A percentile compares a stretch with the other conserved stretches of the same genome.
Conservation (phyloP, 352 stramenopile genomes). For the Phytophthora podocarpi region DNA sequence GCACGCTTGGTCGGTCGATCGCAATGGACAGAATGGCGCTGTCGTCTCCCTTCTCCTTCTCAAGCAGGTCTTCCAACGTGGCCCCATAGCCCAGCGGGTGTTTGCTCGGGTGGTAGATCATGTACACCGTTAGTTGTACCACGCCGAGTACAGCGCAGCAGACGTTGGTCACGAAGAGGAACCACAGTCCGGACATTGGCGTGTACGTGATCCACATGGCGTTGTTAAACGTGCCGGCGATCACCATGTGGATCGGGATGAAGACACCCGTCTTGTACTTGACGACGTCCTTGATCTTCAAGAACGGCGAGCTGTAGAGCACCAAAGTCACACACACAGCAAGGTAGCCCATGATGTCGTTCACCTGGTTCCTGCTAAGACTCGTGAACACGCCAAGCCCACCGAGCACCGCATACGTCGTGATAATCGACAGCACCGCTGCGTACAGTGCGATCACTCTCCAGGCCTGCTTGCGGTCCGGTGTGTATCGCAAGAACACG, state of each 20-base stretch:
- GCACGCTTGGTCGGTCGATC: constrained; percentile 22
- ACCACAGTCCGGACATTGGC: constrained; percentile 42
- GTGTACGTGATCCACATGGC: constrained; percentile 59
- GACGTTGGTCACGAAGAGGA: constrained; percentile 63
- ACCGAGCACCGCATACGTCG: constrained; percentile 44
- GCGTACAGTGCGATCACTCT: constrained; percentile 31
- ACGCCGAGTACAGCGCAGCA: constrained; percentile 41
- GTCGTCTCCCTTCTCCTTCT: constrained; percentile 31
- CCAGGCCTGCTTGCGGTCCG: constrained; percentile 21
- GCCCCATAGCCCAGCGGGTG: constrained; percentile 33
- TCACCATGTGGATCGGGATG: constrained; percentile 62
- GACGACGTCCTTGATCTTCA: constrained; percentile 53
- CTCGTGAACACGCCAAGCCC: constrained; percentile 29
- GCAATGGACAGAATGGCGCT: constrained; percentile 17
- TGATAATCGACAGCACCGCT: constrained; percentile 35
- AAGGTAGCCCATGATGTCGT: constrained; percentile 43
- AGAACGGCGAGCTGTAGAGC: constrained; percentile 66
- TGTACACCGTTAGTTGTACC: constrained; percentile 47
- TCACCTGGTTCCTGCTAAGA: constrained; percentile 33
- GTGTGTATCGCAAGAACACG: constrained; percentile 34
- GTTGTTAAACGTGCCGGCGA: constrained; percentile 60
- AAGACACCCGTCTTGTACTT: constrained; percentile 52
- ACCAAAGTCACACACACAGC: constrained; percentile 47
- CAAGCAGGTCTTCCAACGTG: constrained; percentile 24
- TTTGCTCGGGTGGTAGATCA: constrained; percentile 57